These are phyloP conservation scores for Fraxinus floribunda DNA, from an alignment of 305 asterid genomes.

Conservation along the genomic window DNA sequence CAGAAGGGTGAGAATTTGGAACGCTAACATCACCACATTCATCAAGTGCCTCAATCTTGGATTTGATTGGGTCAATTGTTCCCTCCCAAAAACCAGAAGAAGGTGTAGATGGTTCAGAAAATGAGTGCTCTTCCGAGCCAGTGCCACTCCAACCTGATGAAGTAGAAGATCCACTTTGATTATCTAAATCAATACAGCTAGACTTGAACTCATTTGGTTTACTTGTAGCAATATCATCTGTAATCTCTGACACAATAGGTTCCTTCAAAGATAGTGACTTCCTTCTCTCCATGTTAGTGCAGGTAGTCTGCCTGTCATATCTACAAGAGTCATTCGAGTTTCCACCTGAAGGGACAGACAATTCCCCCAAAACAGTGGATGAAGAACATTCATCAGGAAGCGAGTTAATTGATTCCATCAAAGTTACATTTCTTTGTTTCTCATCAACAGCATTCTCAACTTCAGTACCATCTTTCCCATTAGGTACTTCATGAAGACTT, in stretches of 20 bases:
- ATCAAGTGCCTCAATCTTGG: constrained; percentile 37
- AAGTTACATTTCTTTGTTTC: constrained; percentile 26
- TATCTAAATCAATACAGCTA: constrained; percentile 22
- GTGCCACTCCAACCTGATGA: constrained; percentile 37
- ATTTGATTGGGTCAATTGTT: constrained; percentile 37
- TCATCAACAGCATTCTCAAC: constrained; percentile 23
- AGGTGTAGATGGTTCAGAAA: constrained; percentile 53
- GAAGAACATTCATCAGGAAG: constrained; percentile 37
- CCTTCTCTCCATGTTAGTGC: constrained; percentile 21
- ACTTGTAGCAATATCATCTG: constrained; percentile 19
- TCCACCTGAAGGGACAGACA: constrained; percentile 29
- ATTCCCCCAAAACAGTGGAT: constrained; percentile 28
- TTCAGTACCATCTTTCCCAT: constrained; percentile 30
- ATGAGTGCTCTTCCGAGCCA: constrained; percentile 40
- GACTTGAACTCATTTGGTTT: constrained; percentile 23
- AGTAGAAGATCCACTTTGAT: constrained; percentile 33
- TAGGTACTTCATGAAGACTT: constrained; percentile 19
- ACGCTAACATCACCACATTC: constrained; percentile 29
- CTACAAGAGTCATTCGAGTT: constrained; percentile 28
- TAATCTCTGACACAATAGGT: constrained; percentile 26
- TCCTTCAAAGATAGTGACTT: constrained; percentile 33
- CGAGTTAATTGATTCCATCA: constrained; percentile 19
- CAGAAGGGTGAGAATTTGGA: constrained; percentile 27
- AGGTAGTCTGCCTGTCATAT: constrained; percentile 23
- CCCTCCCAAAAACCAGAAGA: constrained; percentile 71